A percentile compares a stretch with the other conserved stretches of the same genome.
These are phyloP conservation scores for Panellus pusillus DNA, from an alignment of 768 basidiomycete genomes.

Conservation along the genomic window DNA sequence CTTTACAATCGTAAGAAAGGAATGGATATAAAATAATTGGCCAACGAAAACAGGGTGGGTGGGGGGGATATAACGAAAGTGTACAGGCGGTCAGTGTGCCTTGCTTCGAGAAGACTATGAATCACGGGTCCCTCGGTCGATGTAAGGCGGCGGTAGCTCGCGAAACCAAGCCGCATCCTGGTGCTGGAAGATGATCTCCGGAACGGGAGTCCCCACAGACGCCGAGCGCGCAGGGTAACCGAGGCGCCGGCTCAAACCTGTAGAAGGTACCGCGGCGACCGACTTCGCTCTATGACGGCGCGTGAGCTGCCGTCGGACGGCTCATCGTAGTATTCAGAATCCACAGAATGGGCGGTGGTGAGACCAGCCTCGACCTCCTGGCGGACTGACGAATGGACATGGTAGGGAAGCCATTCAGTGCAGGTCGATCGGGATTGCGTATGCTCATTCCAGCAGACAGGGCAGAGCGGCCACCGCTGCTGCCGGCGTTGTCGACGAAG, in stretches of 20 bases:
- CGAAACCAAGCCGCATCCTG: constrained; percentile 35
- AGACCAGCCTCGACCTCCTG: constrained; percentile 21
- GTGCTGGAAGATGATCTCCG: constrained; percentile 36
- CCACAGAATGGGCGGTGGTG: constrained; percentile 3
- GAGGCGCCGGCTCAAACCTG: background rate
- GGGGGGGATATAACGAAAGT: background rate
- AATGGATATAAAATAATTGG: background rate
- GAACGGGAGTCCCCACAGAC: constrained; percentile 10
- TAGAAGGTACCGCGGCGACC: constrained; percentile 1
- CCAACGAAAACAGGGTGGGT: background rate
- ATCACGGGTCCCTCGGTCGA: constrained; percentile 16
- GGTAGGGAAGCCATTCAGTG: constrained; percentile 21
- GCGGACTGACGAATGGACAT: constrained; percentile 22
- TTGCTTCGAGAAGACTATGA: background rate
- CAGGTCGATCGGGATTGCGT: constrained; percentile 15
- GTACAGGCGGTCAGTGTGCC: constrained; percentile 10
- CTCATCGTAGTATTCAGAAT: constrained; percentile 12
- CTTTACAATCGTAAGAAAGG: background rate
- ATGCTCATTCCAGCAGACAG: constrained; percentile 12
- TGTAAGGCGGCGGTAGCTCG: constrained; percentile 39
- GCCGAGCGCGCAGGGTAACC: constrained; percentile 11
- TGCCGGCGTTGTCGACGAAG: background rate
- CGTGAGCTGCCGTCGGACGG: background rate
- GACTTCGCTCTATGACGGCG: constrained; percentile 11
- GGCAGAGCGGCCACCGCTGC: background rate